phyloP scores from a whole-genome alignment of 257 asterid species.

The Nicotiana otophora region DNA sequence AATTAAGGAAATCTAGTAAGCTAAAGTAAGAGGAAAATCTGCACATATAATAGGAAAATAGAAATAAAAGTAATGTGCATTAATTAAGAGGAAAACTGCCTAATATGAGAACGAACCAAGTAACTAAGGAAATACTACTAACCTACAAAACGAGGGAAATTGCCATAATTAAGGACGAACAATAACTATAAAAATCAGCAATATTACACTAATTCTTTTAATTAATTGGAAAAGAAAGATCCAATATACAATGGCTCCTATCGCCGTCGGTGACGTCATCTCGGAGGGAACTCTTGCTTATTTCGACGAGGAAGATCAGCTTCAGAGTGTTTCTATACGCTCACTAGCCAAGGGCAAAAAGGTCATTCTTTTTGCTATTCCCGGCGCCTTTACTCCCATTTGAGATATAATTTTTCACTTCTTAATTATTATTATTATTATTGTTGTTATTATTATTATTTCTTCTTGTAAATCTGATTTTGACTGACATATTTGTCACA shows the following conservation, averaged over 20 bases:
- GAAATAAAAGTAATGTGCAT: too few relatives aligned
- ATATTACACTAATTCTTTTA: too few relatives aligned
- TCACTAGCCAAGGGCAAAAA: slow-evolving; percentile 71
- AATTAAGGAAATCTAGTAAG: too few relatives aligned
- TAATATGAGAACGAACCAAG: too few relatives aligned
- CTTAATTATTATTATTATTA: not conserved
- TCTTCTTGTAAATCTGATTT: not conserved
- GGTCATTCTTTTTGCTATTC: slow-evolving; percentile 70
- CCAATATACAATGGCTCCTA: slow-evolving; percentile 48
- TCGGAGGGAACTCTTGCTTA: slow-evolving; percentile 65
- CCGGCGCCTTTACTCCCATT: slow-evolving; percentile 85
- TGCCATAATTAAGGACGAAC: too few relatives aligned
- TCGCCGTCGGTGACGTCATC: slow-evolving; percentile 60
- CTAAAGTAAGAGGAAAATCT: too few relatives aligned
- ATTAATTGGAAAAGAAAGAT: too few relatives aligned
- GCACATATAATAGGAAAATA: too few relatives aligned
- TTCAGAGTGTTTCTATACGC: slow-evolving; percentile 53
- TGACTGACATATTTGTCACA: not conserved
- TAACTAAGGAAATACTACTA: too few relatives aligned
- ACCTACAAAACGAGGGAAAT: too few relatives aligned
- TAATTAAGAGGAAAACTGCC: too few relatives aligned
- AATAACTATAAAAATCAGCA: too few relatives aligned
- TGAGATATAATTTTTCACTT: slow-evolving; percentile 38
- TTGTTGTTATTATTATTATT: not conserved
- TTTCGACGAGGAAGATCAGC: slow-evolving; percentile 70